These are phyloP conservation scores for Blastocrithidia nonstop DNA, from an alignment of 208 protist species.

Conservation along the genomic window DNA sequence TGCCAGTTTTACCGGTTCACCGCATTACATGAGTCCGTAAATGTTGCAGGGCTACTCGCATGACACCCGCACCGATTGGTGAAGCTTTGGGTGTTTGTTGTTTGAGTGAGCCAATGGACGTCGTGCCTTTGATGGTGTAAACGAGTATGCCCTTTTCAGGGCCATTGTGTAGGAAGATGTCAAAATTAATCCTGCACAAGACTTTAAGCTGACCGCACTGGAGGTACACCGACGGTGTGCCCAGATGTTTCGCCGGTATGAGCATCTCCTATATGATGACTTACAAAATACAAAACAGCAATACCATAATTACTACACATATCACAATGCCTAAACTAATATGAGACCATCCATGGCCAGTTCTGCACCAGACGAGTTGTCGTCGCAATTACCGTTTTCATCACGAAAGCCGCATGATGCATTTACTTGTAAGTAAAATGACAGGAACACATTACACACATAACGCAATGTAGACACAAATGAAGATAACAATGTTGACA, in stretches of 20 bases:
- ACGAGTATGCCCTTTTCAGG: slow-evolving; percentile 40
- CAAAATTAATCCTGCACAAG: slow-evolving; percentile 12
- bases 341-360: no score
- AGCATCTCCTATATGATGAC: slow-evolving; percentile 13
- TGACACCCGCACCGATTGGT: slow-evolving; percentile 90
- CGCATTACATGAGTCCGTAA: slow-evolving; percentile 91
- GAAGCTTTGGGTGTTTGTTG: slow-evolving; percentile 89
- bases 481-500: no score
- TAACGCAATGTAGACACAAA: no score
- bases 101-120: slow-evolving; percentile 91
- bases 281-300: no score
- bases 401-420: no score
- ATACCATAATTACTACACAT: no score
- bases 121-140: slow-evolving; percentile 48
- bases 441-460: no score
- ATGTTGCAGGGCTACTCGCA: slow-evolving; percentile 75
- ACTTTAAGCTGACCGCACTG: slow-evolving; percentile 55
- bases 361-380: no score
- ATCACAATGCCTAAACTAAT: no score
- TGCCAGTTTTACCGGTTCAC: slow-evolving; percentile 87
- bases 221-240: slow-evolving; percentile 51
- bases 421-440: no score
- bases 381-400: no score
- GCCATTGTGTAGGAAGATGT: slow-evolving; percentile 71
- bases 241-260: slow-evolving; percentile 44